Conservation (phyloP, 73 alveolate species). For the Symbiodinium pilosum region DNA sequence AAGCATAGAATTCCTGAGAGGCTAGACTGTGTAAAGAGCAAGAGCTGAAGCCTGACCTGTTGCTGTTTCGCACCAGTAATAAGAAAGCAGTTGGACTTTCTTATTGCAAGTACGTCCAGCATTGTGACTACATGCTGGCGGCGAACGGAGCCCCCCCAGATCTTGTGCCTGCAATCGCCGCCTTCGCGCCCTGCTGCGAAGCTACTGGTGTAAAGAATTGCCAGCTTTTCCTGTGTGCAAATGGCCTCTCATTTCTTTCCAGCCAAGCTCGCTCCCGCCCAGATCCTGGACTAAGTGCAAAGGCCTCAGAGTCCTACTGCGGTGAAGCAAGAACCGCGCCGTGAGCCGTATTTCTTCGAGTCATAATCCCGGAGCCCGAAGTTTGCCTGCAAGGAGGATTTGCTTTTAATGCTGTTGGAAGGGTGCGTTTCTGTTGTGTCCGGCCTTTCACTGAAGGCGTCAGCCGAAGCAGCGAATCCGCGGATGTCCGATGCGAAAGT, state of each 20-base stretch:
- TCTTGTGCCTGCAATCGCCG: conserved; percentile 52
- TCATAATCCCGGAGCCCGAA: neutral
- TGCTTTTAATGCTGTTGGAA: too few relatives aligned
- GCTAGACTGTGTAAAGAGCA: too few relatives aligned
- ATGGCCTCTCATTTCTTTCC: conserved; percentile 53
- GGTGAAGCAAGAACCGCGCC: neutral
- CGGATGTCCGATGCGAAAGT: neutral
- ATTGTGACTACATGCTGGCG: neutral
- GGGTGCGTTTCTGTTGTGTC: neutral
- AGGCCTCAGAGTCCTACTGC: neutral
- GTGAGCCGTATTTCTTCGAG: neutral
- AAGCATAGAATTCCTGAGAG: too few relatives aligned
- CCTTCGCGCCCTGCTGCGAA: conserved; percentile 61
- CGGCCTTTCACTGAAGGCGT: neutral
- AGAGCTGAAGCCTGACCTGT: too few relatives aligned
- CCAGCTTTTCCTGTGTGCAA: neutral
- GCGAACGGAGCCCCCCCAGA: neutral
- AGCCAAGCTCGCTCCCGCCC: conserved; percentile 55
- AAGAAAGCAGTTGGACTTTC: too few relatives aligned
- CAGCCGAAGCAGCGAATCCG: neutral
- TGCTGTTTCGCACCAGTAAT: too few relatives aligned
- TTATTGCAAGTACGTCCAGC: neutral
- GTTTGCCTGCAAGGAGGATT: neutral
- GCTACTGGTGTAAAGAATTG: neutral
- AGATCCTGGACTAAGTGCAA: neutral